phyloP scores from a whole-genome alignment of 768 basidiomycete species.

The Xerocomellus chrysenteron region DNA sequence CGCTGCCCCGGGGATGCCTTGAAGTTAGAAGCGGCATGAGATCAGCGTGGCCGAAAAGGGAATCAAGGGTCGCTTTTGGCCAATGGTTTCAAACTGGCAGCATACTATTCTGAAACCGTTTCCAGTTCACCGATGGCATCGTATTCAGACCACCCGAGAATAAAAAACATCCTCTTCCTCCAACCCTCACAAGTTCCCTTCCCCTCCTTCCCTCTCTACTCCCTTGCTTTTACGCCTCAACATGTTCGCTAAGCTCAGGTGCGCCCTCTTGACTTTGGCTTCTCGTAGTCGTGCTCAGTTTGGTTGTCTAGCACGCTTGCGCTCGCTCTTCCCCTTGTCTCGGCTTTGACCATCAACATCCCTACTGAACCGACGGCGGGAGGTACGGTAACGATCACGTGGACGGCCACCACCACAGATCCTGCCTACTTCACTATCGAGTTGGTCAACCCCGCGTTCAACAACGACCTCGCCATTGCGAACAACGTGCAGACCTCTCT shows the following conservation, averaged over 20 bases:
- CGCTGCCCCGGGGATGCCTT: too few species aligned
- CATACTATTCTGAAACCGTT: too few species aligned
- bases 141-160: constrained; percentile 9
- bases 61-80: too few species aligned
- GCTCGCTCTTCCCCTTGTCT: constrained; percentile 43
- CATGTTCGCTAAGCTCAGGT: constrained; percentile 56
- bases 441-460: constrained; percentile 50
- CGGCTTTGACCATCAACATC: constrained; percentile 45
- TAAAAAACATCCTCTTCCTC: constrained; percentile 19
- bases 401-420: constrained; percentile 45
- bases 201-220: constrained; percentile 16
- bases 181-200: constrained; percentile 18
- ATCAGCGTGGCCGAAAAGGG: too few species aligned
- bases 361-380: constrained; percentile 36
- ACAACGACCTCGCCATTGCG: constrained; percentile 52
- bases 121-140: not conserved
- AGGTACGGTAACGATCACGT: constrained; percentile 42
- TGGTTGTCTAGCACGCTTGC: constrained; percentile 38
- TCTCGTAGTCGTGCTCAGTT: not conserved
- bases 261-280: constrained; percentile 1
- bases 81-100: too few species aligned
- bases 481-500: constrained; percentile 47
- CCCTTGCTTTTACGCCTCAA: constrained; percentile 22
- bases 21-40: too few species aligned
- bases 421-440: constrained; percentile 45